Base-by-base conservation (phyloP, 2,329 filamentous ascomycete species). In the Pseudopithomyces maydicus region DNA sequence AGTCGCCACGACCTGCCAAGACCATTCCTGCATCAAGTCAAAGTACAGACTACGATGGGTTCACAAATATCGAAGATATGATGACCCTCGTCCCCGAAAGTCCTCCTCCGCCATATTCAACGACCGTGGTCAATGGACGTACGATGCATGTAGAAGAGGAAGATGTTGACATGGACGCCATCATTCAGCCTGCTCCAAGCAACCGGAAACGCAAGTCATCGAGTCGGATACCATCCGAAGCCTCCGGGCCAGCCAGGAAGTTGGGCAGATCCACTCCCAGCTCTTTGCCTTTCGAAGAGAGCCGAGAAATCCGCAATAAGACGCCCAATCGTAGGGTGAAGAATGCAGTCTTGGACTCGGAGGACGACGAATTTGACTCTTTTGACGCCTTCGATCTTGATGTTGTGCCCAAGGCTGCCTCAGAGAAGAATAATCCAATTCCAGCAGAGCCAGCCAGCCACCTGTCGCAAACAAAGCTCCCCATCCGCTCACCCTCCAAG, bases 41-140 rank as follows among this genome's bases (percentile, higher is more conserved):
- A 23, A 59, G 62, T n/a, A 48, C 43, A 14, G 63, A 62, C 12
- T 49, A 59, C 5, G 61, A 65, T 23, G 74, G 73, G 1, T 79
- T 79, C 55, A 65, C 69, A 4, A 64, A 74, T 19, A 79, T 81
- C 36, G 78, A 80, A 44, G 67, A 71, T n/a, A 57, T 74, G 20
- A 42, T 66, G 17, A 57, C 63, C n/a, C 33, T 39, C 26, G 61
- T 64, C 15, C 57, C 63, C n/a, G 60, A 63, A 32, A 62, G 53
- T 42, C 73, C 73, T 14, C 74, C 74, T 17, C 74, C 74, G 7
- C 80, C 80, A 4, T 82, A 81, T 58, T 82, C 80, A 2, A 80
- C 78, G 0, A 69, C 78, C 23, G 70, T 73, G n/a, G 72, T 23
- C 32, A 42, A 47, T 42, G 42, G n/a, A 52, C 43, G 49, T 14